Evolutionary conservation across 805 yeast genomes (phyloP), one percentile per base, ranked within the genome.

Genomic region (Danielia oregonensis): DNA sequence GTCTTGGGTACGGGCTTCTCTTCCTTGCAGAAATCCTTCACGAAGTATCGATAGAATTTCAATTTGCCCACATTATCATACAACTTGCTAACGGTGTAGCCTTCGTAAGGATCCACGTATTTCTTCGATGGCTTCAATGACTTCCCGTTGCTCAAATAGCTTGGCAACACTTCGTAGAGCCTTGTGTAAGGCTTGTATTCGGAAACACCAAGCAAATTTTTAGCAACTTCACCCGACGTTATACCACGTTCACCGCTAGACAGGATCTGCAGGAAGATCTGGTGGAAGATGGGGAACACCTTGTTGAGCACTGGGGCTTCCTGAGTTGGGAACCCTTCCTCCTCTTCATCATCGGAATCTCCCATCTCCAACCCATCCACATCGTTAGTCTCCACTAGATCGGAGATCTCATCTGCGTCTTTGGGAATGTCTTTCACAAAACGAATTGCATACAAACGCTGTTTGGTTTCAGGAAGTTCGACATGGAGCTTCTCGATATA

Each of bases 41-140:
- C 47, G 35, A 51, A 64, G 46, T 83, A 79, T 26, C 94, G 65
- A 55, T 76, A 85, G 45, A 78, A 84, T 49, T 85, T 82, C 38
- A 72, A 68, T 43, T 87, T 78, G 0, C 95, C 94, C 39, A 77
- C 79, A 44, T 78, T 78, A 50, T 85, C 94, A 39, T 77, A 76
- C 12, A 80, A 79, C 42, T 83, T 69, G 0, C 82, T 69, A 9
- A 86, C 61, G 12, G 55, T 39, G 17, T 33, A 30, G 10, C 54
- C 46, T n/a, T 49, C 53, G 36, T 58, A 58, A 9, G 52, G 50
- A 36, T 62, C 67, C 4, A 43, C 37, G 30, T 52, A 52, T 12
- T 43, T 46, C 32, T 56, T 60, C 18, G 50, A 38, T 4, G 57
- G 54, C 29, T 55, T 53, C n/a, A 54, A 32, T 9, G 44, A 38